Evolutionary conservation across 176 grass and related monocot genomes (phyloP).

Genomic region (Avena insularis): DNA sequence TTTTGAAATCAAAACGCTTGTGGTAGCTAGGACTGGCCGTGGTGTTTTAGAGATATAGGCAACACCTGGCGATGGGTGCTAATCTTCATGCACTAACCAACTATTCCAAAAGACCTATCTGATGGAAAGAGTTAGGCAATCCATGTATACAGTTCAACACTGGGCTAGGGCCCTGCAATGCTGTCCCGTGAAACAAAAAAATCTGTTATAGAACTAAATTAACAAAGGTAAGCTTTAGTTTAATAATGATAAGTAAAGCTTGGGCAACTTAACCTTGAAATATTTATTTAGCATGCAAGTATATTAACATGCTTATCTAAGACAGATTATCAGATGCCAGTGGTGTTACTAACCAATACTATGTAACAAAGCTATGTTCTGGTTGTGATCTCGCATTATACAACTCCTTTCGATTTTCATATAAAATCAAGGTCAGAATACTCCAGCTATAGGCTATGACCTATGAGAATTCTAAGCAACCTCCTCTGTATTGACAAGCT

Average conservation of each 20-base stretch:
- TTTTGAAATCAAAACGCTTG: not conserved
- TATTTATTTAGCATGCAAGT: conserved; percentile 6
- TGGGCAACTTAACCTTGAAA: not conserved
- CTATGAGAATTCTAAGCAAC: conserved; percentile 20
- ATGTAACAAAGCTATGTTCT: conserved; percentile 10
- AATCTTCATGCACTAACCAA: too few relatives aligned
- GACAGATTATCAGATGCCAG: conserved; percentile 20
- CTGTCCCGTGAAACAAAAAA: not conserved
- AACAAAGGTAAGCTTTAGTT: not conserved
- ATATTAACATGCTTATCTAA: not conserved
- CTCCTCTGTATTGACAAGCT: not conserved
- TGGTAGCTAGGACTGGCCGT: not conserved
- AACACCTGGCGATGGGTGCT: not conserved
- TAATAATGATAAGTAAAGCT: conserved; percentile 7
- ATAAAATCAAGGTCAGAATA: conserved; percentile 23
- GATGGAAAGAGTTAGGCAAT: too few relatives aligned
- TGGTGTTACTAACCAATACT: not conserved
- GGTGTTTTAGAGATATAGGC: conserved; percentile 1
- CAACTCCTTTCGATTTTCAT: not conserved
- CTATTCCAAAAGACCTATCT: too few relatives aligned
- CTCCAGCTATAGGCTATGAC: not conserved
- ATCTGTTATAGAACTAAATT: not conserved
- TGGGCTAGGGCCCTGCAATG: not conserved
- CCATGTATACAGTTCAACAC: too few relatives aligned
- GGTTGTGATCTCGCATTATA: not conserved